Conservation (phyloP, 495 filamentous ascomycete species). For the Melanomma pulvis-pyrius region DNA sequence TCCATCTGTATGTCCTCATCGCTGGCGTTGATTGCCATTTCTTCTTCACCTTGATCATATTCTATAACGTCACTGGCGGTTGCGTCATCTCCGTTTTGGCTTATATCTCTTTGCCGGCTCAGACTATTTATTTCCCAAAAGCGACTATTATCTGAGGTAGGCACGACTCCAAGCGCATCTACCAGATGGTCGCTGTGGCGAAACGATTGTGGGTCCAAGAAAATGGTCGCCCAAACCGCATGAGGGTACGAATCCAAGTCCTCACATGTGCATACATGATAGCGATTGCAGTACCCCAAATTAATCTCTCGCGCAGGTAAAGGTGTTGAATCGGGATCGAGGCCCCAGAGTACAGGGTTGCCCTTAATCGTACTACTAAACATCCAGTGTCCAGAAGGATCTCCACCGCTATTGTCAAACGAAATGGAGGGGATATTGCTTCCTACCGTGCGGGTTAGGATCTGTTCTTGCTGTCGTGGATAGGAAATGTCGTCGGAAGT, state of each 20-base stretch:
- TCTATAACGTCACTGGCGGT: background rate
- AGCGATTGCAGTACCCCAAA: slow-evolving; percentile 1
- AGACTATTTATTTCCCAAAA: slow-evolving; percentile 22
- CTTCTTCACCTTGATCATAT: background rate
- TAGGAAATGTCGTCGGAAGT: slow-evolving; percentile 9
- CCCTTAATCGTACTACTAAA: slow-evolving; percentile 76
- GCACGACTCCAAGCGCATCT: slow-evolving; percentile 16
- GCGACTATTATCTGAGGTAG: background rate
- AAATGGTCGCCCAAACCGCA: slow-evolving; percentile 43
- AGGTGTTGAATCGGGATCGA: slow-evolving; percentile 49
- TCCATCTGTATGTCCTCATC: background rate
- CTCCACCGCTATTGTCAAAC: slow-evolving; percentile 67
- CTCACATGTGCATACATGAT: background rate
- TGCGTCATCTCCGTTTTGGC: background rate
- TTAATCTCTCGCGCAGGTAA: slow-evolving; percentile 49
- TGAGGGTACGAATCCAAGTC: background rate
- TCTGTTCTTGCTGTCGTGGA: slow-evolving; percentile 8
- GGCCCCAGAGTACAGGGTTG: slow-evolving; percentile 60
- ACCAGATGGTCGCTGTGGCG: background rate
- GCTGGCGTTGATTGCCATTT: background rate
- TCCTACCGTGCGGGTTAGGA: slow-evolving; percentile 8
- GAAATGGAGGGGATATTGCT: slow-evolving; percentile 77
- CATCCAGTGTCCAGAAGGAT: slow-evolving; percentile 68
- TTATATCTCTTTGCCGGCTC: background rate
- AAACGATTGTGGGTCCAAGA: slow-evolving; percentile 44